phyloP scores from a whole-genome alignment of 2,329 filamentous ascomycete species.

The Trichoderma lentiforme region DNA sequence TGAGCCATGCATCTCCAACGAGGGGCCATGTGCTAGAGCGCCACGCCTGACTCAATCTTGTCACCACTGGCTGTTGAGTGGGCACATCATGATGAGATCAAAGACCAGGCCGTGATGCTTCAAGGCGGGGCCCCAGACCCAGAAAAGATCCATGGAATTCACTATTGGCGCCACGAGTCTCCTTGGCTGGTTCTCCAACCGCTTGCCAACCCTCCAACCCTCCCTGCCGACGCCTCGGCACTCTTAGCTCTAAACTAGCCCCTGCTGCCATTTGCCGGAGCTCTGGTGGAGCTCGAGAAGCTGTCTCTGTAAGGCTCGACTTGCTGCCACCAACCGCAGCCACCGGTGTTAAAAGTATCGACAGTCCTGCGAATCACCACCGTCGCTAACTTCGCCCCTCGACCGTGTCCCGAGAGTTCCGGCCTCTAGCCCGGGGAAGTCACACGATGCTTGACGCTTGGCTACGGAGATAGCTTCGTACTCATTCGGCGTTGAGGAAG shows the following conservation, averaged over 20 bases:
- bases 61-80: neutral
- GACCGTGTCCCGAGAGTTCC: constrained; percentile 18
- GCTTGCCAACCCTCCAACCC: neutral
- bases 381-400: constrained; percentile 14
- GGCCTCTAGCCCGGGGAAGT: constrained; percentile 4
- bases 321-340: neutral
- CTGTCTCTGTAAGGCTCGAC: neutral
- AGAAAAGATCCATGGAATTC: neutral
- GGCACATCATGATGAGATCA: constrained; percentile 13
- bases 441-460: neutral
- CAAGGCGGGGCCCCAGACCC: constrained; percentile 7
- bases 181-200: neutral
- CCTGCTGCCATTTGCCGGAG: constrained; percentile 13
- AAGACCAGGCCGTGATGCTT: neutral
- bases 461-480: neutral
- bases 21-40: neutral
- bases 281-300: constrained; percentile 1
- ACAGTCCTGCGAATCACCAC: neutral
- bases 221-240: constrained; percentile 2
- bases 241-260: neutral
- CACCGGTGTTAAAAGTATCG: neutral
- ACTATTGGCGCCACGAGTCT: neutral
- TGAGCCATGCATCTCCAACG: neutral
- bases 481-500: neutral
- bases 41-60: neutral